Conservation (phyloP, 73 alveolate species). For the Paramecium octaurelia region DNA sequence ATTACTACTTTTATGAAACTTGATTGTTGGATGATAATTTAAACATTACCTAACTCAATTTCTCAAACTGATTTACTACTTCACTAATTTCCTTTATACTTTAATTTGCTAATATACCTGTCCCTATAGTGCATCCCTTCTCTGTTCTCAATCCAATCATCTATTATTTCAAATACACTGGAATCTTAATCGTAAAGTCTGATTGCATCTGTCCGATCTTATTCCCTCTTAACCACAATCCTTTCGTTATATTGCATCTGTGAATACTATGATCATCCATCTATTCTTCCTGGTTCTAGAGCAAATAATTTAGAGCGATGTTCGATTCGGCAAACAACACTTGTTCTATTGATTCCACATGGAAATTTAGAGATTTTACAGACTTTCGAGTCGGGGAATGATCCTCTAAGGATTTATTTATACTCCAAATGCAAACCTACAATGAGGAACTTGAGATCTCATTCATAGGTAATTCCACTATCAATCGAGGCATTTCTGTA, state of each 20-base stretch:
- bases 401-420: not conserved
- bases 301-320: not conserved
- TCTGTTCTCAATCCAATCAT: slow-evolving; percentile 17
- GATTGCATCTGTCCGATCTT: not conserved
- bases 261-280: not conserved
- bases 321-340: not conserved
- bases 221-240: slow-evolving; percentile 16
- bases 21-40: not conserved
- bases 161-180: not conserved
- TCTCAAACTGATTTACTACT: not conserved
- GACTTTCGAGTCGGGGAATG: not conserved
- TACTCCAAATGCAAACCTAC: slow-evolving; percentile 15
- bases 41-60: not conserved
- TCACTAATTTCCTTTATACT: not conserved
- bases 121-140: not conserved
- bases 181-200: not conserved
- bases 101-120: not conserved
- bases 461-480: slow-evolving; percentile 4
- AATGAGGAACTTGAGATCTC: not conserved
- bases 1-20: not conserved
- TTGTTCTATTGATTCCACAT: not conserved
- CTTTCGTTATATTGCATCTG: not conserved
- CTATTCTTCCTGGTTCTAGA: not conserved
- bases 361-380: not conserved
- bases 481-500: not conserved